Evolutionary conservation across 768 basidiomycete species (phyloP).

Genomic region (Amanita pseudoporphyria): DNA sequence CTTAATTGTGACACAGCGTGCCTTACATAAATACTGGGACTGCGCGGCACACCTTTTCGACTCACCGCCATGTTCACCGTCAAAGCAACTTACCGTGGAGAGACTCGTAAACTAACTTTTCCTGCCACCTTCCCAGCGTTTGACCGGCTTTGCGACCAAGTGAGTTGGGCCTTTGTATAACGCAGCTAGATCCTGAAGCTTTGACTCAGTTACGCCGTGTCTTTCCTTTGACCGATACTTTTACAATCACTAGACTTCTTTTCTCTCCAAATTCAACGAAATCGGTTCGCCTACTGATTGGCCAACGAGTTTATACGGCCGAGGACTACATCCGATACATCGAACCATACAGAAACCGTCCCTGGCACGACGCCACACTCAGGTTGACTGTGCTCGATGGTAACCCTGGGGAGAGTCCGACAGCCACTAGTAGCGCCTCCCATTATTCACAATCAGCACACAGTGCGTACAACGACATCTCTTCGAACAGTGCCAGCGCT

Average conservation of each 20-base stretch:
- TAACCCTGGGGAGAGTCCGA: slow-evolving; percentile 29
- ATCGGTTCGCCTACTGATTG: slow-evolving; percentile 50
- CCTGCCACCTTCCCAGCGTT: slow-evolving; percentile 50
- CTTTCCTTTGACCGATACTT: slow-evolving; percentile 51
- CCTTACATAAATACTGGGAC: neutral
- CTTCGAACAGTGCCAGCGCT: slow-evolving; percentile 5
- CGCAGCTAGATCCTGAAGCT: slow-evolving; percentile 10
- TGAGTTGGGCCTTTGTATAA: slow-evolving; percentile 20
- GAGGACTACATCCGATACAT: slow-evolving; percentile 49
- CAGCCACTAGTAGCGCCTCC: neutral
- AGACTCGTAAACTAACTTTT: slow-evolving; percentile 63
- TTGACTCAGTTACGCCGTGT: slow-evolving; percentile 52
- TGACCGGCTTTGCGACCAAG: slow-evolving; percentile 53
- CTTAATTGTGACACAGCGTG: neutral
- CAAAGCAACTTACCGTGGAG: slow-evolving; percentile 66
- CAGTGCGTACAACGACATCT: slow-evolving; percentile 4
- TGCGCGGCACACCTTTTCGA: slow-evolving; percentile 9
- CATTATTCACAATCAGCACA: slow-evolving; percentile 5
- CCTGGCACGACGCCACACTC: slow-evolving; percentile 48
- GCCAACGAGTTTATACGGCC: slow-evolving; percentile 44
- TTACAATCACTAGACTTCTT: slow-evolving; percentile 56
- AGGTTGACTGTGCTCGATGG: slow-evolving; percentile 53
- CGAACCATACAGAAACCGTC: slow-evolving; percentile 33
- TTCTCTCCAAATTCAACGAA: slow-evolving; percentile 55
- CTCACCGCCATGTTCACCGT: slow-evolving; percentile 54